Evolutionary conservation across 495 filamentous ascomycete genomes (phyloP).

Genomic region (Penicillium diatomitis): DNA sequence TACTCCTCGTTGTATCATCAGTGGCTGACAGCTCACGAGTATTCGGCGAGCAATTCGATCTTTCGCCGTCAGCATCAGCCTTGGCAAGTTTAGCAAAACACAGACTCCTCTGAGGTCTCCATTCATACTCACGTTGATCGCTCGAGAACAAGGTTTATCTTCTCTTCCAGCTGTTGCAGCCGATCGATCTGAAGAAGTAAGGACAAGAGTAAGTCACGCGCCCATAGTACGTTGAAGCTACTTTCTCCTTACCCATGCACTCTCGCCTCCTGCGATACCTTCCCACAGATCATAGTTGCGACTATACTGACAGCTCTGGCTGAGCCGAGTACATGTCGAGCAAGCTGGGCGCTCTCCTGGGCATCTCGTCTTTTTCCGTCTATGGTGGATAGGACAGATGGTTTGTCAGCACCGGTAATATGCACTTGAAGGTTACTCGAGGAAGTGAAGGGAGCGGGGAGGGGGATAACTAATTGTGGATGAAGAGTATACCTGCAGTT

Average conservation of each 20-base stretch:
- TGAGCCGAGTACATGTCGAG: conserved; percentile 33
- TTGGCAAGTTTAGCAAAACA: too few relatives aligned
- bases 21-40: too few relatives aligned
- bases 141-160: conserved; percentile 31
- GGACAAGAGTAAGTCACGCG: too few relatives aligned
- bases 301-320: conserved; percentile 31
- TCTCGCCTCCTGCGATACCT: conserved; percentile 4
- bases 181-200: conserved; percentile 23
- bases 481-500: conserved; percentile 26
- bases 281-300: conserved; percentile 8
- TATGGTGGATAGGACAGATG: neutral
- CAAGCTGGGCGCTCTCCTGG: conserved; percentile 36
- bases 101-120: too few relatives aligned
- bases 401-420: neutral
- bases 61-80: conserved; percentile 3
- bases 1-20: too few relatives aligned
- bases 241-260: conserved; percentile 12
- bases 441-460: too few relatives aligned
- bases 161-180: conserved; percentile 33
- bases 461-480: too few relatives aligned
- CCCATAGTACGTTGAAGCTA: too few relatives aligned
- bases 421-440: too few relatives aligned
- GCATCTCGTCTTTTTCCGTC: conserved; percentile 38
- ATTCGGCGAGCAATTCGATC: conserved; percentile 4
- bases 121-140: conserved; percentile 16